A percentile compares a stretch with the other conserved stretches of the same genome.
phyloP scores from a whole-genome alignment of 2,329 filamentous ascomycete species.

The Verticillium albo-atrum region DNA sequence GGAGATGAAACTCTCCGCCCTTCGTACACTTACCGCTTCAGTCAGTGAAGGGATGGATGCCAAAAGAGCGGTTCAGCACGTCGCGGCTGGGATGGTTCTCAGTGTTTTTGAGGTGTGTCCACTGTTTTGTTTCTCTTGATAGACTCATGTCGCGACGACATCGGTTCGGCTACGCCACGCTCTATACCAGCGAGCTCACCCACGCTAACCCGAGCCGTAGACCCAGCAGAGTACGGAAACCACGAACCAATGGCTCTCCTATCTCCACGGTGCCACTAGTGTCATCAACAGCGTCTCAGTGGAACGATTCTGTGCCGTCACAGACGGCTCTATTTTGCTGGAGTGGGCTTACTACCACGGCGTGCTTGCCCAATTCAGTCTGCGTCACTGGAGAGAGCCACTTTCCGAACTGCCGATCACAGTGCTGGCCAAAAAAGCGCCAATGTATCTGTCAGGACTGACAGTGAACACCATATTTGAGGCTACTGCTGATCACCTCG shows the following conservation, averaged over 20 bases:
- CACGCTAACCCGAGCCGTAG: conserved; percentile 5
- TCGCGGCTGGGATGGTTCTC: conserved; percentile 23
- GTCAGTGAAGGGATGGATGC: conserved; percentile 11
- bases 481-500: too few species aligned
- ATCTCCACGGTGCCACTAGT: conserved; percentile 19
- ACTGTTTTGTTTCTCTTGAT: background rate
- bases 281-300: conserved; percentile 6
- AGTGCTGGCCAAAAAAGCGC: too few species aligned
- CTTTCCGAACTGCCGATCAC: too few species aligned
- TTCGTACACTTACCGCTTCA: conserved; percentile 15
- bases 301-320: background rate
- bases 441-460: too few species aligned
- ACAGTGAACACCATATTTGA: background rate
- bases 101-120: conserved; percentile 21
- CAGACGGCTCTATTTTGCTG: conserved; percentile 11
- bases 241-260: conserved; percentile 22
- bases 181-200: too few species aligned
- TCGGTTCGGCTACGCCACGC: too few species aligned
- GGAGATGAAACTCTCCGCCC: conserved; percentile 18
- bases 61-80: conserved; percentile 18
- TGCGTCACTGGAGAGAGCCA: conserved; percentile 18
- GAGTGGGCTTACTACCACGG: conserved; percentile 25
- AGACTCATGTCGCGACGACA: too few species aligned
- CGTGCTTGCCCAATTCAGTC: conserved; percentile 20
- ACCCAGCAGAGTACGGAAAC: conserved; percentile 16